Evolutionary conservation across 495 filamentous ascomycete genomes (phyloP).

Genomic region (Glutinoglossum americanum): DNA sequence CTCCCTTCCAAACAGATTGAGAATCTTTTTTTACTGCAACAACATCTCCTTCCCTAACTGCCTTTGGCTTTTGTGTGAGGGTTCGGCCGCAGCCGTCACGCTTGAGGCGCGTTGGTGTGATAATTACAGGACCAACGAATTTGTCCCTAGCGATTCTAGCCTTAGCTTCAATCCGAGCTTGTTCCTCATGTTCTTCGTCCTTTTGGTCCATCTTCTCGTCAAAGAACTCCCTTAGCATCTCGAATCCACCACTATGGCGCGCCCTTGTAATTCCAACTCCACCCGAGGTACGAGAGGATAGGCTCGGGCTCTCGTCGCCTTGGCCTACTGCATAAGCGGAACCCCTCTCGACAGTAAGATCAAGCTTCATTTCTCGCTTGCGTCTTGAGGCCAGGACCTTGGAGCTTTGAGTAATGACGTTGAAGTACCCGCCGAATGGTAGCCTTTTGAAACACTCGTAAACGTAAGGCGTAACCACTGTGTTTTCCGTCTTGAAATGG

Average conservation of each 20-base stretch:
- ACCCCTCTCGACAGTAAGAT: neutral
- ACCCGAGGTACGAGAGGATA: neutral
- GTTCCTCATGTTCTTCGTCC: neutral
- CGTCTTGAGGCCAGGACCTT: neutral
- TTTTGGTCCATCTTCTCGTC: neutral
- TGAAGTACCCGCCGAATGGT: conserved; percentile 29
- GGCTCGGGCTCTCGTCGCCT: neutral
- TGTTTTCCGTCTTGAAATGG: conserved; percentile 16
- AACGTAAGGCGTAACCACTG: conserved; percentile 46
- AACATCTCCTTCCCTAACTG: conserved; percentile 26
- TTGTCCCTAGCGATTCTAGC: neutral
- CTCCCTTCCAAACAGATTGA: conserved; percentile 31
- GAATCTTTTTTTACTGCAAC: conserved; percentile 20
- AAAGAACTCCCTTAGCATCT: neutral
- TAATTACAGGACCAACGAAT: conserved; percentile 9
- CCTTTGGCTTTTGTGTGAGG: conserved; percentile 4
- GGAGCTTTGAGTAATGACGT: conserved; percentile 3
- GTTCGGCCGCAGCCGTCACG: conserved; percentile 7
- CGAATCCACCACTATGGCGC: neutral
- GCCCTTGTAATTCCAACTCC: neutral
- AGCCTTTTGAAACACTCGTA: conserved; percentile 39
- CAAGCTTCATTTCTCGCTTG: neutral
- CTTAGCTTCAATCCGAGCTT: neutral
- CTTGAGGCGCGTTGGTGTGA: conserved; percentile 16
- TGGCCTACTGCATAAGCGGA: neutral